Evolutionary conservation across 148 eudicot genomes (phyloP).

Genomic region (Oxyria digyna): DNA sequence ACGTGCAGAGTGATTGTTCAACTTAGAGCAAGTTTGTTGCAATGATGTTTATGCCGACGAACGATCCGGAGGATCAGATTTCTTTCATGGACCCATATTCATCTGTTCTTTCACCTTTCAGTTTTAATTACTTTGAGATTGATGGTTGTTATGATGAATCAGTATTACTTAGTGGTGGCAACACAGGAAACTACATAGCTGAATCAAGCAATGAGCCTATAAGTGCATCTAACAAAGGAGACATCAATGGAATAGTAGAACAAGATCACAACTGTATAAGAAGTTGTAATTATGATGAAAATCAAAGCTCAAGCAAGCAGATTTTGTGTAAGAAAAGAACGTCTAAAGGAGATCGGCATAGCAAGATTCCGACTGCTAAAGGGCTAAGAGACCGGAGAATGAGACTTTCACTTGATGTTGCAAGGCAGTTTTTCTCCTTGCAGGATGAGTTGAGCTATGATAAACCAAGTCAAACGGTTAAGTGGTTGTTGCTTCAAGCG

Average conservation of each 20-base stretch:
- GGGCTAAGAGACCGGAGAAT: constrained; percentile 65
- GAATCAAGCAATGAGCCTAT: not conserved
- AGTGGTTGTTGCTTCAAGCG: constrained; percentile 44
- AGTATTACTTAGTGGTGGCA: not conserved
- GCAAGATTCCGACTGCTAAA: constrained; percentile 58
- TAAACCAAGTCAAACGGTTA: constrained; percentile 51
- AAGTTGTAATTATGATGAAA: not conserved
- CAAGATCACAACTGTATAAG: not conserved
- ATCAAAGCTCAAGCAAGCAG: not conserved
- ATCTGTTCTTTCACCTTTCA: not conserved
- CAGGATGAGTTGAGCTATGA: constrained; percentile 58
- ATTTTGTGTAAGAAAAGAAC: constrained; percentile 16
- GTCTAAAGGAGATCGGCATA: constrained; percentile 54
- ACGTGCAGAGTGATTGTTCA: not conserved
- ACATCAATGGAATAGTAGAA: constrained; percentile 1
- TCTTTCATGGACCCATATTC: not conserved
- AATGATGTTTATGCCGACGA: not conserved
- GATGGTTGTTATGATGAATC: not conserved
- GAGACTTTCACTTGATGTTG: constrained; percentile 66
- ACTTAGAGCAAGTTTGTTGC: not conserved
- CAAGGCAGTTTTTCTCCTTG: constrained; percentile 38
- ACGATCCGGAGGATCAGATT: not conserved
- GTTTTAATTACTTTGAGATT: not conserved
- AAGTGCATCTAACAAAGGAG: not conserved
- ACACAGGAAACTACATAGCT: not conserved